Percentiles rank a stretch among this genome's conserved stretches.
Evolutionary conservation across 495 filamentous ascomycete species (phyloP).

Genomic region (Thozetella sp.): DNA sequence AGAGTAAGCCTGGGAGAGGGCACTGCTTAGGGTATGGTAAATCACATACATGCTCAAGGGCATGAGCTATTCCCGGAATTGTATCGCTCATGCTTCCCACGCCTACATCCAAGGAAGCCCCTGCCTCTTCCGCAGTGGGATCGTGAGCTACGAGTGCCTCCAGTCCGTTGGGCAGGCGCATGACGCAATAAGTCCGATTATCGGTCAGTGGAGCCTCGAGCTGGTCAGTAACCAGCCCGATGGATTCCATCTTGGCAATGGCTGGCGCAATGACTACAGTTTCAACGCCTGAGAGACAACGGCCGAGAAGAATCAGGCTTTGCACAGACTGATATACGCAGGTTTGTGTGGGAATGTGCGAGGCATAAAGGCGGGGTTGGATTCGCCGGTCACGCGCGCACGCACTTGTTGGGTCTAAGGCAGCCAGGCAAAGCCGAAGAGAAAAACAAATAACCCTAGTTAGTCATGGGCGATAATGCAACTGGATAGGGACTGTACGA

Average conservation of each 20-base stretch:
- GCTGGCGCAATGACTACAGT: no score
- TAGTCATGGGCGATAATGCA: no score
- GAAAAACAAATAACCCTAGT: no score
- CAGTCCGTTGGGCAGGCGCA: conserved; percentile 83
- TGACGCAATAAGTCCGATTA: conserved; percentile 85
- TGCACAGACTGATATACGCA: no score
- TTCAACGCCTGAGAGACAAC: no score
- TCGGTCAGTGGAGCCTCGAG: conserved; percentile 88
- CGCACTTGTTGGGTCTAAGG: no score
- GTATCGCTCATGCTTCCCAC: conserved; percentile 93
- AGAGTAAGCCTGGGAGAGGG: neutral
- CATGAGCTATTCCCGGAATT: conserved; percentile 91
- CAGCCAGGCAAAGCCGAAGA: no score
- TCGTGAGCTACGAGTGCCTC: conserved; percentile 95
- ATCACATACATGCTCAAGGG: conserved; percentile 71
- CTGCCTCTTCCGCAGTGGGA: conserved; percentile 93
- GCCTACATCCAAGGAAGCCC: conserved; percentile 92
- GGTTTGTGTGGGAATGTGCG: no score
- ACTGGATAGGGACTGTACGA: no score
- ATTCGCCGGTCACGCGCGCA: no score
- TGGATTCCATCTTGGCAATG: conserved; percentile 46
- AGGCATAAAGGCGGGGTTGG: no score
- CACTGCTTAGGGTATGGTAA: neutral
- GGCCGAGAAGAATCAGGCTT: no score
- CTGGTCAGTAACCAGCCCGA: conserved; percentile 73